phyloP scores from a whole-genome alignment of 169 alveolate genomes.

The Miamiensis avidus region DNA sequence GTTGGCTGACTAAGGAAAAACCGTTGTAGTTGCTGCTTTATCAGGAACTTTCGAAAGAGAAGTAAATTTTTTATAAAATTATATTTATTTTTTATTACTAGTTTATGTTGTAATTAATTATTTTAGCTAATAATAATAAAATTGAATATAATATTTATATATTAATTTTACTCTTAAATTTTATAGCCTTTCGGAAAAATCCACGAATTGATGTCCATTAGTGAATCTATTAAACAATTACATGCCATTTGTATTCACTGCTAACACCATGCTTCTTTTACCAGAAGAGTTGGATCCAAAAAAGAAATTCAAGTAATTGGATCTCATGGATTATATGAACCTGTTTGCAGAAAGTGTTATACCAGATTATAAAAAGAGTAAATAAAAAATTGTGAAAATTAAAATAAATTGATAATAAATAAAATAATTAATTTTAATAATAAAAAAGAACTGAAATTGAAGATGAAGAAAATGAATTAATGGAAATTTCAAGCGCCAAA shows the following conservation, averaged over 20 bases:
- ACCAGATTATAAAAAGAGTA: neutral
- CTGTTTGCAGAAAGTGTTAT: neutral
- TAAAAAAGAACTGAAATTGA: no score
- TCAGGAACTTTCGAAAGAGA: neutral
- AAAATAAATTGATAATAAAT: no score
- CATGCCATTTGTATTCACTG: neutral
- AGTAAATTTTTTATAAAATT: no score
- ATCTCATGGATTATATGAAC: neutral
- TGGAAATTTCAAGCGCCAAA: no score
- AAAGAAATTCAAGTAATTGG: neutral
- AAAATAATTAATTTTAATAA: no score
- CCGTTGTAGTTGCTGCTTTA: neutral
- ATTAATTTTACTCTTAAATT: no score
- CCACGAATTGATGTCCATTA: neutral
- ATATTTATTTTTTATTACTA: no score
- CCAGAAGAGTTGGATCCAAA: neutral
- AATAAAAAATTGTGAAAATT: no score
- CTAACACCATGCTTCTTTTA: neutral
- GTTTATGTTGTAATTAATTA: no score
- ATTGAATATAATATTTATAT: no score
- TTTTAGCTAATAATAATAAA: neutral
- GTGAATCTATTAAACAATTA: neutral
- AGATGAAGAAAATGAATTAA: no score
- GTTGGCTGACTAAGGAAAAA: neutral
- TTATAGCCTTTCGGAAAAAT: neutral